Evolutionary conservation across 495 filamentous ascomycete genomes (phyloP).

Genomic region (Lasiosphaeriaceae sp.): DNA sequence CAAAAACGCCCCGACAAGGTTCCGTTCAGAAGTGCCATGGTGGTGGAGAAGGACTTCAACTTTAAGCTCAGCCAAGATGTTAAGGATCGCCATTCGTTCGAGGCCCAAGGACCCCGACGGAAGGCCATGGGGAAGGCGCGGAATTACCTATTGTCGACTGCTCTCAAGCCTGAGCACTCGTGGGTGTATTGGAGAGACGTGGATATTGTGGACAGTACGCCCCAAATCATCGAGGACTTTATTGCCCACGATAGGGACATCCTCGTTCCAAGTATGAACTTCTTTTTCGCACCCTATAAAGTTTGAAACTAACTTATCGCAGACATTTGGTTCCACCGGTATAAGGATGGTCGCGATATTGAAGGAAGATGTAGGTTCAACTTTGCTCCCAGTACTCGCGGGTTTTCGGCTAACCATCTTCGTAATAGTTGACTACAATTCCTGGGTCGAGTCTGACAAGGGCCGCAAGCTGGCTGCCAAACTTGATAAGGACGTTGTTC

Average conservation of each 20-base stretch:
- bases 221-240: constrained; percentile 88
- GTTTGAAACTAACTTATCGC: constrained; percentile 26
- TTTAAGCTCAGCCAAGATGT: constrained; percentile 65
- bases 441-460: constrained; percentile 92
- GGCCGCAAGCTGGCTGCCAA: constrained; percentile 65
- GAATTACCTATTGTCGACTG: constrained; percentile 83
- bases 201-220: constrained; percentile 88
- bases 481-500: constrained; percentile 72
- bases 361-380: constrained; percentile 81
- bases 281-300: not conserved
- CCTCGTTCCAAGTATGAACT: constrained; percentile 82
- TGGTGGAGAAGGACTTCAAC: constrained; percentile 90
- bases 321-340: constrained; percentile 99
- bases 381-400: constrained; percentile 5
- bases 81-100: constrained; percentile 77
- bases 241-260: constrained; percentile 90
- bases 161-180: constrained; percentile 87
- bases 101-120: constrained; percentile 82
- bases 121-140: constrained; percentile 87
- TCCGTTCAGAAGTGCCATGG: constrained; percentile 75
- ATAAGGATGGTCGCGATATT: constrained; percentile 75
- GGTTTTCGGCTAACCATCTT: constrained; percentile 11
- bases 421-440: constrained; percentile 88
- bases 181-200: constrained; percentile 99
- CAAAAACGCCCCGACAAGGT: constrained; percentile 74